Conservation (phyloP, 2,329 filamentous ascomycete species). For the Xylariaceae sp. region DNA sequence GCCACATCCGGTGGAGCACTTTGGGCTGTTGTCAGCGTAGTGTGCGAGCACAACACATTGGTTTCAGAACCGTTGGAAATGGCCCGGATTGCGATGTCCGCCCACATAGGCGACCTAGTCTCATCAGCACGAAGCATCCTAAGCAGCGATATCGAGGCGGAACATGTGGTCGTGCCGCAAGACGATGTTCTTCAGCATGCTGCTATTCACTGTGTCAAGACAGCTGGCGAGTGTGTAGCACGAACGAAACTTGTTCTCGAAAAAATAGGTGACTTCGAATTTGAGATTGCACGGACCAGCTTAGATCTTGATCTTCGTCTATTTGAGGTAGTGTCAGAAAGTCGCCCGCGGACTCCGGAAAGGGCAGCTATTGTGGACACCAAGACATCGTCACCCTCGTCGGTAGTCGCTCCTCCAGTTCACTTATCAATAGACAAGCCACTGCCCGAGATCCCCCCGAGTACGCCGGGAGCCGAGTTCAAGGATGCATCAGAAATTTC, state of each 20-base stretch:
- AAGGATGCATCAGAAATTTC: conserved; percentile 27
- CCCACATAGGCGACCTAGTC: conserved; percentile 76
- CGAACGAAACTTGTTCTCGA: conserved; percentile 85
- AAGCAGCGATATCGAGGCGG: conserved; percentile 64
- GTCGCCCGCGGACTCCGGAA: conserved; percentile 34
- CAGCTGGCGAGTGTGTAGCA: conserved; percentile 85
- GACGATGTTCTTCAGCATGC: conserved; percentile 75
- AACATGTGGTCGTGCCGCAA: conserved; percentile 76
- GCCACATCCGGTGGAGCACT: conserved; percentile 78
- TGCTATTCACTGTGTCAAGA: conserved; percentile 83
- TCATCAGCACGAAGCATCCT: conserved; percentile 79
- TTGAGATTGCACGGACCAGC: conserved; percentile 63
- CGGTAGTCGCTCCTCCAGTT: conserved; percentile 28
- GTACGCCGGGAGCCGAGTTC: conserved; percentile 19
- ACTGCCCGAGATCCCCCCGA: conserved; percentile 60
- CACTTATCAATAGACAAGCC: conserved; percentile 61
- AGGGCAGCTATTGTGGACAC: conserved; percentile 40
- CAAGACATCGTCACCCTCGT: conserved; percentile 29
- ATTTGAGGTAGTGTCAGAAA: conserved; percentile 43
- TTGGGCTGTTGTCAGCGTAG: conserved; percentile 74
- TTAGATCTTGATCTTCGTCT: conserved; percentile 56
- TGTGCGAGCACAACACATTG: conserved; percentile 73
- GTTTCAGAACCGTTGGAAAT: conserved; percentile 64
- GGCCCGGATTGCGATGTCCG: conserved; percentile 73
- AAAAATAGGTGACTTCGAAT: conserved; percentile 85